Conservation (phyloP, 768 basidiomycete genomes). For the Serendipita sp. region DNA sequence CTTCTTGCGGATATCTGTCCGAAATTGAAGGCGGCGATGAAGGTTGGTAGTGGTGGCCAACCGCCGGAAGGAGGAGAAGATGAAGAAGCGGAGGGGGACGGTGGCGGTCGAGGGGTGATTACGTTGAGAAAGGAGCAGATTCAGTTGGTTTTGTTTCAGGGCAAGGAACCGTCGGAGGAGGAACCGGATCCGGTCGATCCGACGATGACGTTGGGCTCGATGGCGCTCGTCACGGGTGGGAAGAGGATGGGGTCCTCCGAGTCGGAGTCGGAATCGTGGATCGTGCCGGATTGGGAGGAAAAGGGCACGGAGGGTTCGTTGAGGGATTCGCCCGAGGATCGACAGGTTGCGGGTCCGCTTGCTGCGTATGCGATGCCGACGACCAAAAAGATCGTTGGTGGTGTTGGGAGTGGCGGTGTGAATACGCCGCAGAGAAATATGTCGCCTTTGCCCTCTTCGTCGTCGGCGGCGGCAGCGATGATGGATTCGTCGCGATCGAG, state of each 20-base stretch:
- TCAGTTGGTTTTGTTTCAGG: constrained; percentile 59
- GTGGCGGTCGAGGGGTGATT: constrained; percentile 46
- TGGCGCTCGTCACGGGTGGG: constrained; percentile 48
- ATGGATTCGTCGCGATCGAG: constrained; percentile 24
- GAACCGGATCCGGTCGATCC: constrained; percentile 24
- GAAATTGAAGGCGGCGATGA: constrained; percentile 13
- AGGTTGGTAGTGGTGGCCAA: too few relatives aligned
- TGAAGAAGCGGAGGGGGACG: constrained; percentile 15
- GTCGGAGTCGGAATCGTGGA: too few relatives aligned
- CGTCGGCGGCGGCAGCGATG: constrained; percentile 29
- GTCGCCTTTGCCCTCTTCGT: constrained; percentile 26
- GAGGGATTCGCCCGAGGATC: constrained; percentile 33
- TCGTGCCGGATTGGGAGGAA: constrained; percentile 77
- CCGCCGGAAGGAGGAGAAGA: constrained; percentile 10
- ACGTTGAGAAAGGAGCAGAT: constrained; percentile 73
- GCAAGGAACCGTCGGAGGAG: constrained; percentile 38
- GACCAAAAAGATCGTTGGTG: not conserved
- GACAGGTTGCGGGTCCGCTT: constrained; percentile 21
- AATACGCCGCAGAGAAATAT: too few relatives aligned
- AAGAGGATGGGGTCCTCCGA: too few relatives aligned
- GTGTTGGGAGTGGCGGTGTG: constrained; percentile 7
- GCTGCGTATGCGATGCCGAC: constrained; percentile 11
- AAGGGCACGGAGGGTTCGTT: constrained; percentile 64
- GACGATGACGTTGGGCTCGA: constrained; percentile 42
- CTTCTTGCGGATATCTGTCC: constrained; percentile 42